Base-by-base conservation (phyloP, 2,329 filamentous ascomycete species). In the Aurifilum marmelostoma region DNA sequence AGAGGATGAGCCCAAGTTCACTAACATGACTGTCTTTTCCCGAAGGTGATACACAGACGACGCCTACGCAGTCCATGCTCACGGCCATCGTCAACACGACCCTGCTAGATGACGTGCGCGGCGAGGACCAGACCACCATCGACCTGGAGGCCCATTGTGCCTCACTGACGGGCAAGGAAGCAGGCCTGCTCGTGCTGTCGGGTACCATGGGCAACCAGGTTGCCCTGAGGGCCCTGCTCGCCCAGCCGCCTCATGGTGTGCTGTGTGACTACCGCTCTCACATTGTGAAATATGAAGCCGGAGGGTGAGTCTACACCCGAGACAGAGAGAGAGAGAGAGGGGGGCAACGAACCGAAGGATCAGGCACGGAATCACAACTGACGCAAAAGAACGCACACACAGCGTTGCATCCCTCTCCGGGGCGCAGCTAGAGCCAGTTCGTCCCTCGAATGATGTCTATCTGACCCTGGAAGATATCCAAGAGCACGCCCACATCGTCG, bases 121-220 rank as follows among this genome's bases (percentile, higher is more conserved):
- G 84, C 72, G 93, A 97, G 79, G 94, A 97, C 75, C 83, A 87
- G 0, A 93, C 91, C 0, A 97, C 95, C 1, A 89, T 86, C 64
- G 84, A 87, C 32, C 88, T 98, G 54, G 92, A 97, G 78, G 80
- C 85, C 60, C 90, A 92, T 77, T 85, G 97, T 59, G 92, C 93
- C 24, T 77, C 85, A 41, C 85, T 97, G 3, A 88, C 92, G 0
- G 88, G 88, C 73, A 94, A 97, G 74, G 90, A 94, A 75, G 89
- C 88, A 9, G 91, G 88, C 0, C 83, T 97, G 5, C 89, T 97
- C 66, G 92, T 97, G 67, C 84, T 97, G 69, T 96, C 92, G 0
- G 95, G 95, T 3, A 97, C 94, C 5, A 97, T 97, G 94, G 94
- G 93, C 54, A 97, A 97, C 80, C 94, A 97, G 78, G 83, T 97